Percentiles rank a stretch among this genome's conserved stretches.
These are phyloP conservation scores for Capsella rubella DNA, from an alignment of 441 rosid species.

Conservation along the genomic window DNA sequence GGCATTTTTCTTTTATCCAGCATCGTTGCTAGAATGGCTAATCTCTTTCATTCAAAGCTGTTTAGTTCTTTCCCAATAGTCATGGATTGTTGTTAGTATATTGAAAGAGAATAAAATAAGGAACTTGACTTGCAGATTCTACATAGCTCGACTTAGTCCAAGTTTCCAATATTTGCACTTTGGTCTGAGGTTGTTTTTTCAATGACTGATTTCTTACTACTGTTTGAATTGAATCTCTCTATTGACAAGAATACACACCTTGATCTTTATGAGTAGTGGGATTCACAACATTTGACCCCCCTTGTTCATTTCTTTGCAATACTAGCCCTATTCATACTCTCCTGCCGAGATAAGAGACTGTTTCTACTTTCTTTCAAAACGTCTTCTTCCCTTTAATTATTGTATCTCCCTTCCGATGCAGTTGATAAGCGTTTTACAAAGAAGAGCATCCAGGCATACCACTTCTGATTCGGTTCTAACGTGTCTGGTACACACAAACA, in stretches of 20 bases:
- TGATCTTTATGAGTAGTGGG: background rate
- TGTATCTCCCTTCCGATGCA: constrained; percentile 42
- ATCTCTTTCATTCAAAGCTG: no score
- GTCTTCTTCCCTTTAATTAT: constrained; percentile 19
- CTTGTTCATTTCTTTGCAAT: background rate
- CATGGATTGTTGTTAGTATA: no score
- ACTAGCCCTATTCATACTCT: background rate
- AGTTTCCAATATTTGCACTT: no score
- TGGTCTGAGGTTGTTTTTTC: no score
- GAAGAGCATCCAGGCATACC: constrained; percentile 44
- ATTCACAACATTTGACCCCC: background rate
- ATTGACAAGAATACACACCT: background rate
- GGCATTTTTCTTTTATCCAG: no score
- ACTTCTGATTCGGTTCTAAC: constrained; percentile 37
- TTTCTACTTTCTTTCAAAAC: background rate
- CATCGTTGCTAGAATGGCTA: no score
- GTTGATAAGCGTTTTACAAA: constrained; percentile 44
- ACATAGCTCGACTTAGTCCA: no score
- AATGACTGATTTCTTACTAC: no score
- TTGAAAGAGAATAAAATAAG: no score
- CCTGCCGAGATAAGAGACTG: background rate
- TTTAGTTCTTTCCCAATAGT: no score
- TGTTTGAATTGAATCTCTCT: background rate
- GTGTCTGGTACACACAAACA: constrained; percentile 44
- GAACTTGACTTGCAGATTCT: no score